Evolutionary conservation across 2,329 filamentous ascomycete genomes (phyloP), one percentile per base, ranked within the genome.

Genomic region (Trichoderma gracile): DNA sequence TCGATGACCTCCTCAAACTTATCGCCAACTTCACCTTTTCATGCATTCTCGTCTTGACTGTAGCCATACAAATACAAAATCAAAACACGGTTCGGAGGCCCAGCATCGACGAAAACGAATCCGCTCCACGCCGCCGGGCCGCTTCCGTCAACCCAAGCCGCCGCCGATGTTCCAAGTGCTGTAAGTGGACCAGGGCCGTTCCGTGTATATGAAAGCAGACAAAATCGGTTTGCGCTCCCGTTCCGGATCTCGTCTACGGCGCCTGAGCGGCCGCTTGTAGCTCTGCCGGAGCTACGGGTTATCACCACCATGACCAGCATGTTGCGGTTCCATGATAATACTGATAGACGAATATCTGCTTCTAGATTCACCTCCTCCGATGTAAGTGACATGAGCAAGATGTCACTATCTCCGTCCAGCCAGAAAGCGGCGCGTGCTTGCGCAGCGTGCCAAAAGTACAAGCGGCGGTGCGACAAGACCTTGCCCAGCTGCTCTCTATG

Each of bases 381-480:
- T 5, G 50, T 50, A 49, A 60, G 50, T 21, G 50, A 10, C 8
- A 56, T 56, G 63, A 60, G 50, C 27, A 49, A 61, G 3, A 17
- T 8, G 7, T 50, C 56, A 10, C 45, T 49, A 19, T n/a, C 59
- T 9, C n/a, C 49, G 19, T 53, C 63, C 7, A 40, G 21, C 30
- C 47, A 62, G 25, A 64, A 57, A 45, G 47, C 64, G n/a, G 10
- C 30, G 19, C 66, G 64, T 12, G 66, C 66, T n/a, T 67, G 66
- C 43, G 61, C 49, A n/a, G 17, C 64, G 6, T 67, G 66, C 30
- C 59, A 58, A 50, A 66, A 67, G 46, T 66, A 67, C 52, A 67
- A 67, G 56, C 57, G 66, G 21, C 64, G 66, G 2, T 67, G 66
- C 52, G 66, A 67, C 57, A 67, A 66, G 42, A 17, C 27, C 10